Evolutionary conservation across 2,329 filamentous ascomycete species (phyloP).

Genomic region (Stemphylium vesicarium): DNA sequence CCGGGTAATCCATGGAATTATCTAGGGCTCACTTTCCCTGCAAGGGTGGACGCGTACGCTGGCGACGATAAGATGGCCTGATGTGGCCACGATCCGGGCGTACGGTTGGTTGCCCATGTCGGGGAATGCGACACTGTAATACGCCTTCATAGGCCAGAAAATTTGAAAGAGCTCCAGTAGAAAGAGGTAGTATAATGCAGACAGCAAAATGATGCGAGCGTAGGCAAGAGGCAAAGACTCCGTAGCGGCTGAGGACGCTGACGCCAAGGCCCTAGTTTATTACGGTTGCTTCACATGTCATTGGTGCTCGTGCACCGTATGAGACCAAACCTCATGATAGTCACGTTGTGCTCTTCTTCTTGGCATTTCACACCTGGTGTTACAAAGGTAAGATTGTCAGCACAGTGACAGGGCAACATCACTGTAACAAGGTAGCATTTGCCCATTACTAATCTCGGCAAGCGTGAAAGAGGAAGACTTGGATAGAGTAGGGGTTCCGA

Average conservation of each 20-base stretch:
- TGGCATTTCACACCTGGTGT: neutral
- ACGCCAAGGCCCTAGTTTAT: neutral
- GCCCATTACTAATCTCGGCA: neutral
- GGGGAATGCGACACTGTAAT: neutral
- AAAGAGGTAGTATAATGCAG: neutral
- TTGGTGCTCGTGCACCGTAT: neutral
- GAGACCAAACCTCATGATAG: neutral
- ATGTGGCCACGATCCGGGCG: neutral
- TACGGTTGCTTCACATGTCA: neutral
- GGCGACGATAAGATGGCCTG: neutral
- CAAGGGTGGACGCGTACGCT: neutral
- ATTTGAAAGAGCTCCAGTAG: neutral
- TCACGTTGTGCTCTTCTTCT: neutral
- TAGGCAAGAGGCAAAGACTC: neutral
- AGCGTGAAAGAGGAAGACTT: neutral
- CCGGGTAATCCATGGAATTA: neutral
- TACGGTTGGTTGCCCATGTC: neutral
- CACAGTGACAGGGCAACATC: neutral
- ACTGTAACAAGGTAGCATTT: neutral
- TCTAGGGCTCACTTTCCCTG: neutral
- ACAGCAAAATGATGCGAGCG: neutral
- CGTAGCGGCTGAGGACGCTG: neutral
- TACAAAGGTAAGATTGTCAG: neutral
- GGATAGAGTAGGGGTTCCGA: conserved; percentile 4
- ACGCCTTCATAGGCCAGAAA: neutral